Conservation (phyloP, 2,329 filamentous ascomycete genomes). For the Zarea fungicola region DNA sequence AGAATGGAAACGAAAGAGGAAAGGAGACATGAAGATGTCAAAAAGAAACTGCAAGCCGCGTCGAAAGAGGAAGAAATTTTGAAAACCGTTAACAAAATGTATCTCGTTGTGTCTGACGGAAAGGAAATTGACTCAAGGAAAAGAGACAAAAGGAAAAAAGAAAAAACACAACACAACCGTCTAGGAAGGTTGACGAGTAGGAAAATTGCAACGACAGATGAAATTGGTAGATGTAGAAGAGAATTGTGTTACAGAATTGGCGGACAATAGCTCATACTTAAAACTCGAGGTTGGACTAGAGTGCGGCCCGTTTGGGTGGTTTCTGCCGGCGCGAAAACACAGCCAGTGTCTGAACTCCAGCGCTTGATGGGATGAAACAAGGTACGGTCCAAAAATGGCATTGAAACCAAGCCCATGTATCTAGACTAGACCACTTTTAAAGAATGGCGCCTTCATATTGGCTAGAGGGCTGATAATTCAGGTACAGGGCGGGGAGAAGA, state of each 20-base stretch:
- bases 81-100: no score
- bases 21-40: not conserved
- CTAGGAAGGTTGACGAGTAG: conserved; percentile 9
- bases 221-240: not conserved
- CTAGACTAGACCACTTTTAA: not conserved
- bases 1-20: not conserved
- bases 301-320: not conserved
- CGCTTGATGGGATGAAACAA: conserved; percentile 12
- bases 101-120: no score
- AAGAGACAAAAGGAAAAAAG: conserved; percentile 1
- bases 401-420: conserved; percentile 9
- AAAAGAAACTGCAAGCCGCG: not conserved
- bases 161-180: conserved; percentile 3
- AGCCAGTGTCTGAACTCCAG: not conserved
- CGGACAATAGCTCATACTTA: conserved; percentile 1
- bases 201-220: not conserved
- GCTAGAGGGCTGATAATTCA: not conserved
- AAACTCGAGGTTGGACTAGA: not conserved
- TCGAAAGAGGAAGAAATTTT: no score
- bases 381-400: conserved; percentile 1
- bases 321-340: not conserved
- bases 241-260: not conserved
- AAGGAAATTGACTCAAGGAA: conserved; percentile 3
- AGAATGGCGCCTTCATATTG: conserved; percentile 4
- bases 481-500: not conserved